Percentiles rank a stretch among this genome's conserved stretches.
These are phyloP conservation scores for Cunninghamia lanceolata DNA, from an alignment of 75 land plant species.

Conservation along the genomic window DNA sequence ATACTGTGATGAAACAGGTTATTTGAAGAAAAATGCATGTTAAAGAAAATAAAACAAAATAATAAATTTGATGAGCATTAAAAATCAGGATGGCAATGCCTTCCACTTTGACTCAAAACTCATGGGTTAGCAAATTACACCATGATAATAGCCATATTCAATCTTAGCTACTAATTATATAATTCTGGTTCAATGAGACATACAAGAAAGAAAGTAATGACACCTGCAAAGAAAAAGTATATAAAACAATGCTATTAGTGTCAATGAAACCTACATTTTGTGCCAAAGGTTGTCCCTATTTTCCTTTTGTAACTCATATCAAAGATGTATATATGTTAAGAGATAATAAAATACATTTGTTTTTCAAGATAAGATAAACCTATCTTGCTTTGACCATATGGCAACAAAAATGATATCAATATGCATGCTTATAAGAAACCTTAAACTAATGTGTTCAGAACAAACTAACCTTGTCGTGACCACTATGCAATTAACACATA, in stretches of 20 bases:
- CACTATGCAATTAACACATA: too few species aligned
- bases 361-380: too few species aligned
- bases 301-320: too few species aligned
- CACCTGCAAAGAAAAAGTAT: background rate
- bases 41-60: background rate
- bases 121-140: background rate
- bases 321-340: too few species aligned
- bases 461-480: too few species aligned
- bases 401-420: too few species aligned
- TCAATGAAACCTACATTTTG: background rate
- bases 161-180: background rate
- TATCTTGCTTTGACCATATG: too few species aligned
- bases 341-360: too few species aligned
- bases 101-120: background rate
- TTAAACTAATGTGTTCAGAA: too few species aligned
- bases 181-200: background rate
- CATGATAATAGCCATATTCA: background rate
- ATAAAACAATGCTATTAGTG: background rate
- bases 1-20: background rate
- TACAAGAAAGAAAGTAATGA: background rate
- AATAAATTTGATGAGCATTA: background rate
- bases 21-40: background rate
- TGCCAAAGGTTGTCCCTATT: too few species aligned
- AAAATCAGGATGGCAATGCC: background rate
- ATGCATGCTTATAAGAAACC: too few species aligned